A percentile compares a stretch with the other conserved stretches of the same genome.
These are phyloP conservation scores for sweet orange (Citrus sinensis) DNA, from an alignment of 345 rosid genomes.

Conservation along the genomic window DVS_A1.0 CM039162.1:8378501-8379000, in stretches of 20 bases:
- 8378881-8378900: conserved; percentile 55
- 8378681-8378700: conserved; percentile 52
- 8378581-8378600: background rate
- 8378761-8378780: conserved; percentile 44
- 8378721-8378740: conserved; percentile 71
- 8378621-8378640: background rate
- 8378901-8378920: conserved; percentile 32
- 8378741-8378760: conserved; percentile 62
- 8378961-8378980: conserved; percentile 9
- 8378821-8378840: conserved; percentile 78
- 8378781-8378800: conserved; percentile 75
- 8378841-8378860: conserved; percentile 85
- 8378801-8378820: conserved; percentile 40
- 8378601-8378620: background rate
- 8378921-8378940: conserved; percentile 2
- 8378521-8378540: background rate
- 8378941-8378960: background rate
- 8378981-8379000: conserved; percentile 5
- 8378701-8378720: conserved; percentile 72
- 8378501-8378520: background rate
- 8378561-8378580: background rate
- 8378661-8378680: conserved; percentile 29
- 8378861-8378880: conserved; percentile 81
- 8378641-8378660: background rate
- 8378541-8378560: background rate